phyloP scores from a whole-genome alignment of 331 rosid species.

The Quercus tomentella region DNA sequence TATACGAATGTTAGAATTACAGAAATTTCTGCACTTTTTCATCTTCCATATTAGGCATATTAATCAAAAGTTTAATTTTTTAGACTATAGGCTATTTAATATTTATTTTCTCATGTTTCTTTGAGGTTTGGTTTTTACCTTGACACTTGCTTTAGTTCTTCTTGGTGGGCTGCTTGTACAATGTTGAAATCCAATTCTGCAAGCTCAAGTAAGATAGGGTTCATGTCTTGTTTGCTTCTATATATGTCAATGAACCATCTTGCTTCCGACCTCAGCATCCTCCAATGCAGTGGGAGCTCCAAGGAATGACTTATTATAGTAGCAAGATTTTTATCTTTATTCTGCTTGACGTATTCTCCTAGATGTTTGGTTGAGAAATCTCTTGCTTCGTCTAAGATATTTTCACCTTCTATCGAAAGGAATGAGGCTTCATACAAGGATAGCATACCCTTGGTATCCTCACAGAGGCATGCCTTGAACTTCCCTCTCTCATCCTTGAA shows the following conservation, averaged over 20 bases:
- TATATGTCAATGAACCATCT: conserved; percentile 26
- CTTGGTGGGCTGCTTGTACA: conserved; percentile 9
- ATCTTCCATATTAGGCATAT: too few species aligned
- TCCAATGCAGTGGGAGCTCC: conserved; percentile 29
- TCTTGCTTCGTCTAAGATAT: conserved; percentile 27
- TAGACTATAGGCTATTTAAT: not conserved
- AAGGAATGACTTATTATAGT: conserved; percentile 16
- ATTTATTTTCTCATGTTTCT: not conserved
- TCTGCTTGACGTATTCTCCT: not conserved
- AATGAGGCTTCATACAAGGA: conserved; percentile 31
- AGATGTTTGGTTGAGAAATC: conserved; percentile 11
- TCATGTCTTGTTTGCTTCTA: not conserved
- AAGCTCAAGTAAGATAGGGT: conserved; percentile 1
- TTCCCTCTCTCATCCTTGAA: conserved; percentile 6
- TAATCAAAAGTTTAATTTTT: not conserved
- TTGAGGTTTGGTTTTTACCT: not conserved
- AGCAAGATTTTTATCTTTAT: not conserved
- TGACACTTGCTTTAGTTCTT: conserved; percentile 1
- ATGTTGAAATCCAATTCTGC: conserved; percentile 20
- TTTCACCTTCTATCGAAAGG: conserved; percentile 17
- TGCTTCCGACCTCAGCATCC: conserved; percentile 13
- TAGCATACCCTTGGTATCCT: conserved; percentile 8
- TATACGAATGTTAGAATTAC: not conserved
- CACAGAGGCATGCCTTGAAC: not conserved
- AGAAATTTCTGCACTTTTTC: not conserved